Base-by-base conservation (phyloP, 495 filamentous ascomycete genomes). In the Neurospora sublineolata region DNA sequence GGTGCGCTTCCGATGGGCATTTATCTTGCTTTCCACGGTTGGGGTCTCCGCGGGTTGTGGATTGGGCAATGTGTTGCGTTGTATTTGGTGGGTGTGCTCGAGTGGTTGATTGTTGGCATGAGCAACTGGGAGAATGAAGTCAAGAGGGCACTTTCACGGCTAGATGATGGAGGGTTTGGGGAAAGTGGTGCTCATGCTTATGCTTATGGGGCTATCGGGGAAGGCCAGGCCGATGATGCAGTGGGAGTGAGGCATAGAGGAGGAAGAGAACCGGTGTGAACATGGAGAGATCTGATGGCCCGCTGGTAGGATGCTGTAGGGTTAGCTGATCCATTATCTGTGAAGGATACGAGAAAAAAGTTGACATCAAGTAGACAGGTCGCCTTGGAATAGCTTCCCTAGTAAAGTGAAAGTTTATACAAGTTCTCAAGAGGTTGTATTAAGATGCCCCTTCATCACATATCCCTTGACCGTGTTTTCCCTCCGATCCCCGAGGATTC, bases 61-160 rank as follows among this genome's bases (percentile, higher is more conserved):
- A 83, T 96, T 33, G 94, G 93, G 36, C 93, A 96, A 78, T 97
- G 94, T 80, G 89, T 96, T 77, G 94, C 94, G 2, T 79, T 97
- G 68, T 97, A 94, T 77, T 80, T 94, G 37, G 94, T 96, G 6
- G 94, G 94, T 0, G 79, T 83, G 3, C 71, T 94, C 23, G 92
- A 97, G 78, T 97, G 93, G 94, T 80, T 85, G 27, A 89, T 97
- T 78, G 93, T 97, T 33, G 88, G 89, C 0, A 82, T 88, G 77
- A 94, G 89, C 74, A 84, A 93, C 71, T 97, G 93, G 93, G 87
- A 94, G 0, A 79, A 83, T 70, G 90, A 97, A 80, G 93, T 97
- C 36, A 77, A 83, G 71, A 91, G 87, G 74, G 94, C 92, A 0
- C 91, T 94, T 77, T 85, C 87, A 70, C 84, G 94, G 73, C 90